Percentiles rank a stretch among this genome's conserved stretches.
Evolutionary conservation across 441 rosid genomes (phyloP).

Genomic region (Omphalea diandra): DNA sequence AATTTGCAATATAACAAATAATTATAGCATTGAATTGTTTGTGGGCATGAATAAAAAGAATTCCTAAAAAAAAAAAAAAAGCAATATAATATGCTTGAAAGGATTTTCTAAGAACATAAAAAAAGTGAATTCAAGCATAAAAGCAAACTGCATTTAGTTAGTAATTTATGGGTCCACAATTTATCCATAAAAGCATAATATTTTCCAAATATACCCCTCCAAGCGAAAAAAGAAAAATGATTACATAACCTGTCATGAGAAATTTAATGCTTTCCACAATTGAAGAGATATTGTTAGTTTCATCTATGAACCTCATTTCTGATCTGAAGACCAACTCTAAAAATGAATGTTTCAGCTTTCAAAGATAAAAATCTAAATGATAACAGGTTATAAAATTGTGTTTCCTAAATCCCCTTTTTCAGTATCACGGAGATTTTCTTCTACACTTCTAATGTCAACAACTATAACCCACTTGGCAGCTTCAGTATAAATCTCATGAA

Average conservation of each 20-base stretch:
- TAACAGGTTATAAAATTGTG: not conserved
- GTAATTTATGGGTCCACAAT: not conserved
- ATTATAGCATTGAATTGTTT: too few species aligned
- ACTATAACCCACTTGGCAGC: not conserved
- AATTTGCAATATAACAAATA: not conserved
- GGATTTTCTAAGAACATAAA: not conserved
- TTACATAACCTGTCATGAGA: not conserved
- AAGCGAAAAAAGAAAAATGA: not conserved
- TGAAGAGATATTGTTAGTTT: not conserved
- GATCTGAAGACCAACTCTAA: not conserved
- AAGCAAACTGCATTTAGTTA: not conserved
- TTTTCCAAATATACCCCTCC: too few species aligned
- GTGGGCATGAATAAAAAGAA: not conserved
- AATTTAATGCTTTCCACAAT: not conserved
- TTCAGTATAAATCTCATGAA: too few species aligned
- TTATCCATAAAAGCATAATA: not conserved
- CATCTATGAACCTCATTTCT: not conserved
- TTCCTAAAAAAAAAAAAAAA: not conserved
- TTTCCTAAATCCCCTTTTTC: too few species aligned
- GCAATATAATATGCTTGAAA: not conserved
- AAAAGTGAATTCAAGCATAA: not conserved
- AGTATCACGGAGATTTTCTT: not conserved
- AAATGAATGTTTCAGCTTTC: not conserved
- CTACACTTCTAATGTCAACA: not conserved
- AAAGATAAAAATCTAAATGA: not conserved